phyloP scores from a whole-genome alignment of 306 rosid species.

The Mimosa bimucronata region DNA sequence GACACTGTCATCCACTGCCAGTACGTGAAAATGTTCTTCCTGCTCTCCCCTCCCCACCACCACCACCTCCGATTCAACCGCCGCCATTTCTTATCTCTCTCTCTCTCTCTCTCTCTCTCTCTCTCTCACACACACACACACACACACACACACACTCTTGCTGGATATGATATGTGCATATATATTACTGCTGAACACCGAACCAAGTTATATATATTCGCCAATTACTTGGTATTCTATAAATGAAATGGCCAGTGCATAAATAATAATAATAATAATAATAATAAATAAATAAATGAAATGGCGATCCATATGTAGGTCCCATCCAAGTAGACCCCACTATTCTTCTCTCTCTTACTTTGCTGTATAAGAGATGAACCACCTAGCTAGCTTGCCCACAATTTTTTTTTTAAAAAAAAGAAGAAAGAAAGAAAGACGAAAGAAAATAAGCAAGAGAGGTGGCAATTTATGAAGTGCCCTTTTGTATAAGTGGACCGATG shows the following conservation, averaged over 20 bases:
- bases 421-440: slow-evolving; percentile 24
- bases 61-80: slow-evolving; percentile 36
- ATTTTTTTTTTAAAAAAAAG: too few species aligned
- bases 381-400: too few species aligned
- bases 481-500: slow-evolving; percentile 5
- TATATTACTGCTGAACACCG: neutral
- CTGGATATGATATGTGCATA: neutral
- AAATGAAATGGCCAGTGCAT: neutral
- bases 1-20: slow-evolving; percentile 71
- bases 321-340: slow-evolving; percentile 1
- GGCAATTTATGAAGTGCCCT: slow-evolving; percentile 22
- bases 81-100: slow-evolving; percentile 29
- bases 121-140: too few species aligned
- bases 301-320: neutral
- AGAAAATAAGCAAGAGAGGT: neutral
- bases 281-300: too few species aligned
- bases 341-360: neutral
- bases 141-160: too few species aligned
- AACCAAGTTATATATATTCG: neutral
- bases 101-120: neutral
- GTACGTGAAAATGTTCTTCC: slow-evolving; percentile 60
- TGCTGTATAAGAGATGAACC: neutral
- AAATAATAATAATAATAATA: too few species aligned
- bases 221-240: neutral
- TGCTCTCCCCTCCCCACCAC: slow-evolving; percentile 21